Conservation (phyloP, 345 rosid genomes). For the Brassica cretica region DNA sequence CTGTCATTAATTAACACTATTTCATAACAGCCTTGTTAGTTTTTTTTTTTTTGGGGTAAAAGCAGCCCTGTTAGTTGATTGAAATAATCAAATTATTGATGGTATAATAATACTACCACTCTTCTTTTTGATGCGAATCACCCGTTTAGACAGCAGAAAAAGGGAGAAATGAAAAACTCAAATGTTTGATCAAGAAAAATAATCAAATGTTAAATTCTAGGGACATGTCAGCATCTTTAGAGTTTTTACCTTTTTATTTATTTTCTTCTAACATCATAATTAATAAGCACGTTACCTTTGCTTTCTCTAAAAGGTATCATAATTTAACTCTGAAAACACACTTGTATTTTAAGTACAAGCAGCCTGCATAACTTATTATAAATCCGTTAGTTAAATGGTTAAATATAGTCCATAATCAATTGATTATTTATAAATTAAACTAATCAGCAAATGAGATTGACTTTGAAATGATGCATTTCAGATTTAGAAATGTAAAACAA, state of each 20-base stretch:
- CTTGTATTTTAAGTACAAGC: slow-evolving; percentile 19
- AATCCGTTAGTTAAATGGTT: neutral
- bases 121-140: slow-evolving; percentile 15
- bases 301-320: slow-evolving; percentile 46
- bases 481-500: neutral
- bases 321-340: slow-evolving; percentile 23
- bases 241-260: neutral
- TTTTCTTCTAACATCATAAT: slow-evolving; percentile 33
- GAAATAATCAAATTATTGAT: slow-evolving; percentile 7
- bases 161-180: slow-evolving; percentile 23
- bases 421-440: slow-evolving; percentile 13
- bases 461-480: slow-evolving; percentile 3
- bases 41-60: neutral
- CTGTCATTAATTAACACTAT: neutral
- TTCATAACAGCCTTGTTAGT: slow-evolving; percentile 27
- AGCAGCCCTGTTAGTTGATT: slow-evolving; percentile 25
- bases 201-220: slow-evolving; percentile 29
- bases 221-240: slow-evolving; percentile 22
- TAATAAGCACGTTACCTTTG: slow-evolving; percentile 55
- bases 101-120: slow-evolving; percentile 18
- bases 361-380: slow-evolving; percentile 31
- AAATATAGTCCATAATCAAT: slow-evolving; percentile 11
- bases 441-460: slow-evolving; percentile 14
- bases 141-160: slow-evolving; percentile 29
- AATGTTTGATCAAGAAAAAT: neutral